Percentiles rank a stretch among this genome's conserved stretches.
phyloP scores from a whole-genome alignment of 352 stramenopile genomes.

The Elongisporangium prolatum region DNA sequence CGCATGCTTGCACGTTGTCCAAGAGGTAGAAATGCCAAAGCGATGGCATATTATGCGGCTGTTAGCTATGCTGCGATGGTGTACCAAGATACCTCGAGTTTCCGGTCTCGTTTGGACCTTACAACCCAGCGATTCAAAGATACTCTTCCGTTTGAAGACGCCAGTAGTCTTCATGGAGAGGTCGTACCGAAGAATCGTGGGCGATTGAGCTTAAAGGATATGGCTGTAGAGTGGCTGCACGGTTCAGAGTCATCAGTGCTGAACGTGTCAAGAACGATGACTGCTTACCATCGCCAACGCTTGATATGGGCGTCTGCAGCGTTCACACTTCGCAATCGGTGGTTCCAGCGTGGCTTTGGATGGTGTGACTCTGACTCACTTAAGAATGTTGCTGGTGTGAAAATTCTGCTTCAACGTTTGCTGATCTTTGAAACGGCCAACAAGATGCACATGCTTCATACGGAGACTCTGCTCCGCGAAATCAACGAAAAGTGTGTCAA shows the following conservation, averaged over 20 bases:
- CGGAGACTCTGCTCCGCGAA: slow-evolving; percentile 46
- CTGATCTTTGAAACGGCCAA: slow-evolving; percentile 60
- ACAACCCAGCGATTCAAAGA: slow-evolving; percentile 33
- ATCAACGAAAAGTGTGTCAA: slow-evolving; percentile 61
- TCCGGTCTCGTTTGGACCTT: slow-evolving; percentile 41
- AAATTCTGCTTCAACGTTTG: slow-evolving; percentile 47
- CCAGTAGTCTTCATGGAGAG: slow-evolving; percentile 31
- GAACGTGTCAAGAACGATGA: slow-evolving; percentile 36
- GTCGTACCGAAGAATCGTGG: slow-evolving; percentile 42
- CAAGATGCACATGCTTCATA: slow-evolving; percentile 79
- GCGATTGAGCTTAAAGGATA: slow-evolving; percentile 35
- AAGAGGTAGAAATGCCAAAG: slow-evolving; percentile 36
- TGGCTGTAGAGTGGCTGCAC: slow-evolving; percentile 56
- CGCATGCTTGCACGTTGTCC: slow-evolving; percentile 44
- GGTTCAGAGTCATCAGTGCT: slow-evolving; percentile 45
- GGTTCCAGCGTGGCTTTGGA: slow-evolving; percentile 55
- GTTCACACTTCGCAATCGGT: slow-evolving; percentile 56
- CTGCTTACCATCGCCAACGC: slow-evolving; percentile 43
- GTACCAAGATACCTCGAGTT: slow-evolving; percentile 56
- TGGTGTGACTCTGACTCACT: slow-evolving; percentile 52
- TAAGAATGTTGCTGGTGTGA: slow-evolving; percentile 49
- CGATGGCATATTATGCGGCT: slow-evolving; percentile 67
- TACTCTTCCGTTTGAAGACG: slow-evolving; percentile 32
- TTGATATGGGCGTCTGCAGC: slow-evolving; percentile 51
- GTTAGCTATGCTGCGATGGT: slow-evolving; percentile 51